Base-by-base conservation (phyloP, 208 protist genomes). In the Leishmania braziliensis region DNA sequence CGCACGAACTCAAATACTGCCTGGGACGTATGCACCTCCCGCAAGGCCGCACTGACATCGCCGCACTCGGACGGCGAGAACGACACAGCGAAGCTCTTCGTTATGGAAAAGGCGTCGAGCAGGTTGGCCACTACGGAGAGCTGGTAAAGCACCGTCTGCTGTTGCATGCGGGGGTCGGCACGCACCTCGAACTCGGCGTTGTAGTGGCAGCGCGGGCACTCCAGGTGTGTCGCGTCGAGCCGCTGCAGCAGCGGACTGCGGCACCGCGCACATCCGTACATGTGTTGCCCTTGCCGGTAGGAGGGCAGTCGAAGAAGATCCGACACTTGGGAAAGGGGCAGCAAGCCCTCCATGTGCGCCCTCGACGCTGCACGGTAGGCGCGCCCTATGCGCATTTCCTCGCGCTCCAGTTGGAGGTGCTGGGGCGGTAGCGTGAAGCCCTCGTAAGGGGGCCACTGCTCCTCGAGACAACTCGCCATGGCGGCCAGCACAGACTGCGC, bases 161-260 rank as follows among this genome's bases (percentile, higher is more conserved):
- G 94, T 66, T 91, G 92, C 50, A 81, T 86, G 36, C 60, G 75
- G 26, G 82, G 60, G 76, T 86, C 79, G 26, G 80, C 88, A 46
- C 85, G 78, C 0, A 95, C 23, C 66, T 92, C 90, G 53, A 92
- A 94, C 75, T 96, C 91, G 12, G 86, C 89, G 77, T 93, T 95
- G 83, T 93, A 96, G 81, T 92, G 90, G 83, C 94, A 97, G 58
- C 81, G 81, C 18, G 84, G 70, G 75, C 94, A 97, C 60, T 77
- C 72, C 39, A 96, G 78, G 54, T 86, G 69, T 9, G 79, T 88
- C 33, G 86, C 74, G 14, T 70, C 75, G 29, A 70, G 33, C 18
- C 90, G 88, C 46, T 84, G 79, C 70, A 96, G 78, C 16, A 89
- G 46, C 33, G 86, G 83, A 50, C 82, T 84, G 39, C 66, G 69